Conservation (phyloP, 2,329 filamentous ascomycete species). For the Didymella sp. region DNA sequence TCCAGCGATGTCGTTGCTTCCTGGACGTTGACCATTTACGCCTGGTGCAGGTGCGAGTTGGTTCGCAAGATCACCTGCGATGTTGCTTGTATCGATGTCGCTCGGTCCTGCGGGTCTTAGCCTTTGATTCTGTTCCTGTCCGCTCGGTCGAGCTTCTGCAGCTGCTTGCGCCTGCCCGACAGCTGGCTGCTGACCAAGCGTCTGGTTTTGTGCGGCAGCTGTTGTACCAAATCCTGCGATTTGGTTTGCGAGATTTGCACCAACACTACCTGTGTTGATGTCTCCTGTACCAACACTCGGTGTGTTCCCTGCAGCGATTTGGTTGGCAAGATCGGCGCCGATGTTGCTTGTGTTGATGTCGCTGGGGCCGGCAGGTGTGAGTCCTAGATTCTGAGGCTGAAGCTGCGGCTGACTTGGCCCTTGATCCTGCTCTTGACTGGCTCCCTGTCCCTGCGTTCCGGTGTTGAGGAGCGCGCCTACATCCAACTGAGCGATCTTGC, state of each 20-base stretch:
- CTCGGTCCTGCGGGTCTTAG: slow-evolving; percentile 8
- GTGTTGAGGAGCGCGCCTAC: slow-evolving; percentile 29
- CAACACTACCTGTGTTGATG: slow-evolving; percentile 20
- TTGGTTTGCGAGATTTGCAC: slow-evolving; percentile 28
- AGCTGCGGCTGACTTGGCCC: slow-evolving; percentile 8
- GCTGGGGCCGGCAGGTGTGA: slow-evolving; percentile 13
- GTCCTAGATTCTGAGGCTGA: slow-evolving; percentile 9
- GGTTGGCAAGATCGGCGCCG: slow-evolving; percentile 27
- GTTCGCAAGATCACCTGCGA: slow-evolving; percentile 28
- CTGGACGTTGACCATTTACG: slow-evolving; percentile 9
- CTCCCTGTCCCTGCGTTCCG: slow-evolving; percentile 22
- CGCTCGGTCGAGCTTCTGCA: slow-evolving; percentile 5
- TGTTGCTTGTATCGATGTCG: slow-evolving; percentile 19
- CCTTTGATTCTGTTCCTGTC: slow-evolving; percentile 11
- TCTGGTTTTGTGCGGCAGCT: slow-evolving; percentile 17
- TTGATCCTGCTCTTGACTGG: slow-evolving; percentile 11
- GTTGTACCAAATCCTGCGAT: slow-evolving; percentile 25
- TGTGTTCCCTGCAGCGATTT: slow-evolving; percentile 25
- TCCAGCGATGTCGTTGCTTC: slow-evolving; percentile 11
- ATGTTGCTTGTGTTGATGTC: slow-evolving; percentile 21
- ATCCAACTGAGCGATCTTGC: slow-evolving; percentile 29
- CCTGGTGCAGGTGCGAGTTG: slow-evolving; percentile 26
- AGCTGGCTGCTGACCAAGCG: slow-evolving; percentile 4
- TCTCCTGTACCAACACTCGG: slow-evolving; percentile 19
- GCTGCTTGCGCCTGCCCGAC: slow-evolving; percentile 9